Evolutionary conservation across 495 filamentous ascomycete genomes (phyloP), one percentile per base, ranked within the genome.

Genomic region (Hypoxylon rickii): DNA sequence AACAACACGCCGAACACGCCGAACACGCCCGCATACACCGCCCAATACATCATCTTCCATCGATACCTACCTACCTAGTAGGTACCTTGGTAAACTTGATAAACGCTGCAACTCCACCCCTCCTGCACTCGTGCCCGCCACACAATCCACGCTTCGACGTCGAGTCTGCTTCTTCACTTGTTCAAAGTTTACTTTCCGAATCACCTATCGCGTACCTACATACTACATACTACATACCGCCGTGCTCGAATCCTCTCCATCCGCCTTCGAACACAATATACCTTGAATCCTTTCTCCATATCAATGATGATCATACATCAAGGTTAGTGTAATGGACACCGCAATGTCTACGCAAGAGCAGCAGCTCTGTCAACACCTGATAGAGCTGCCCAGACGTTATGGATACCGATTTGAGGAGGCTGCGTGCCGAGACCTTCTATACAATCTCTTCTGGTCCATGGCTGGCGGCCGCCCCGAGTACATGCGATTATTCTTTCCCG

Each of bases 391-490:
- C 51, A 65, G 76, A 56, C 68, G 81, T 45, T 79, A 89, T 77
- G 74, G 76, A 32, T 86, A 87, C 70, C 85, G 86, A 44, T 98
- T 93, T 72, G 83, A 79, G 11, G 78, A 85, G 19, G 70, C 78
- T 33, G 90, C 91, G 11, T 79, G 79, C 38, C 79, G 81, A 49
- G 82, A 85, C 18, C 82, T 98, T 8, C 73, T 94, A 45, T 75
- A 85, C 63, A 81, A 84, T 21, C 88, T 98, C 43, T 97, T 97
- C 73, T 85, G 83, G 72, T 94, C 87, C 29, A 84, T 98, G 52
- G 88, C 88, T 21, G 84, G 80, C 44, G 83, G 90, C 39, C 83
- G 83, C 49, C 75, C 79, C 34, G 85, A 91, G 37, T 85, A 90
- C 60, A 73, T 97, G 55, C 76, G 78, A 22, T 76, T 86, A 12